A percentile compares a stretch with the other conserved stretches of the same genome.
phyloP scores from a whole-genome alignment of 2,329 filamentous ascomycete species.

The Aspergillus versicolor region DNA sequence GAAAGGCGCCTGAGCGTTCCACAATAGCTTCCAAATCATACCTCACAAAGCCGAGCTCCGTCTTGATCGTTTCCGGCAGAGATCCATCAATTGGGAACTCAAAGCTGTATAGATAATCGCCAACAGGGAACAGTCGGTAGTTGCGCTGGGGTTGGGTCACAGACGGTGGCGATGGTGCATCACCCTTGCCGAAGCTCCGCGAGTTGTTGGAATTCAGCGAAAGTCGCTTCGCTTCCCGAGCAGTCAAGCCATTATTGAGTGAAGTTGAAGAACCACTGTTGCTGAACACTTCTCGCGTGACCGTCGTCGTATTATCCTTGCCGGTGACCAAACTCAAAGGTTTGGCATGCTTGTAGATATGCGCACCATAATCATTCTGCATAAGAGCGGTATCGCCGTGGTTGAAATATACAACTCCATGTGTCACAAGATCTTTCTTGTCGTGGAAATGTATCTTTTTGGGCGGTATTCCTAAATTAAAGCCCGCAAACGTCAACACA shows the following conservation, averaged over 20 bases:
- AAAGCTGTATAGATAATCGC: constrained; percentile 72
- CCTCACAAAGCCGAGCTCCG: constrained; percentile 81
- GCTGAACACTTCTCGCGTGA: constrained; percentile 38
- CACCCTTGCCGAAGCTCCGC: constrained; percentile 80
- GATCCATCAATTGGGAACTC: constrained; percentile 79
- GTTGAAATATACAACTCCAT: constrained; percentile 92
- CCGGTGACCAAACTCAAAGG: constrained; percentile 27
- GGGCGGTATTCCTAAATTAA: constrained; percentile 70
- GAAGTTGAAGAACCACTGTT: constrained; percentile 42
- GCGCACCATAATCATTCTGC: constrained; percentile 63
- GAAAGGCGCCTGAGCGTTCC: constrained; percentile 84
- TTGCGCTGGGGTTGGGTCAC: constrained; percentile 70
- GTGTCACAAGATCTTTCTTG: constrained; percentile 80
- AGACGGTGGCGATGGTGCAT: constrained; percentile 58
- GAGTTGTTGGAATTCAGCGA: constrained; percentile 80
- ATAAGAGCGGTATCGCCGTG: constrained; percentile 40
- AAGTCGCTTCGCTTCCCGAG: constrained; percentile 61
- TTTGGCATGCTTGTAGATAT: constrained; percentile 58
- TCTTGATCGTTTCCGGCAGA: constrained; percentile 78
- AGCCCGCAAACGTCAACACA: background rate
- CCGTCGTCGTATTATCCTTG: constrained; percentile 33
- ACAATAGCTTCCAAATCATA: constrained; percentile 85
- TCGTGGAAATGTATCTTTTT: constrained; percentile 80
- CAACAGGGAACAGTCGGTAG: constrained; percentile 80
- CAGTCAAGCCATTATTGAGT: constrained; percentile 42